Evolutionary conservation across 805 yeast species (phyloP), one percentile per base, ranked within the genome.

Genomic region (Hanseniaspora pseudoguilliermondii): DNA sequence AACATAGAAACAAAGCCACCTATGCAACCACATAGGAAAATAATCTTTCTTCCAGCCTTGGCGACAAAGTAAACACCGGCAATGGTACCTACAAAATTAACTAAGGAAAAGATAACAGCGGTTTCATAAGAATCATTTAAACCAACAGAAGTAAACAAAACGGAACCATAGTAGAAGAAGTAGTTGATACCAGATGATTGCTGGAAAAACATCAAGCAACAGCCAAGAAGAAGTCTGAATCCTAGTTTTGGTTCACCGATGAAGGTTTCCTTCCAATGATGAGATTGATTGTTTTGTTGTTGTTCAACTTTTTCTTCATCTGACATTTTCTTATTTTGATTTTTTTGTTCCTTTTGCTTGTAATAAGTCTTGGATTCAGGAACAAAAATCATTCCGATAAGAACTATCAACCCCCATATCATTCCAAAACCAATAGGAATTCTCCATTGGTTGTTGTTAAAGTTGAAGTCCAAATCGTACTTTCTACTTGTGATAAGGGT

Each of bases 361-460:
- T 81, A 72, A 67, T 67, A 83, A 63, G 83, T 72, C 58, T 87
- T 83, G 39, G 85, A 79, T 70, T 83, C 89, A 20, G 88, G 88
- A 73, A 80, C 76, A 61, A 74, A 73, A 52, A 77, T 65, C 69
- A 86, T 72, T 32, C 93, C 95, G n/a, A 68, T 59, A 48, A 73
- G 73, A 49, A 86, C 73, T 34, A 83, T 65, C 1, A 61, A 13
- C 1, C 69, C 70, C 72, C 76, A 73, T 2, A 66, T 64, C 54
- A 70, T 70, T 40, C 75, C 72, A 54, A 77, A 64, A 20, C 76
- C 76, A 61, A 83, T 69, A 9, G 95, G 95, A 40, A 86, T 76
- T 60, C 88, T 74, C 77, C 84, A 88, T 16, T 83, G 73, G 10
- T 80, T 80, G 21, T 78, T 72, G 57, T 72, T 72, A 16, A 43